These are phyloP conservation scores for Pichia eremophila DNA, from an alignment of 805 yeast species.

Conservation along the genomic window DNA sequence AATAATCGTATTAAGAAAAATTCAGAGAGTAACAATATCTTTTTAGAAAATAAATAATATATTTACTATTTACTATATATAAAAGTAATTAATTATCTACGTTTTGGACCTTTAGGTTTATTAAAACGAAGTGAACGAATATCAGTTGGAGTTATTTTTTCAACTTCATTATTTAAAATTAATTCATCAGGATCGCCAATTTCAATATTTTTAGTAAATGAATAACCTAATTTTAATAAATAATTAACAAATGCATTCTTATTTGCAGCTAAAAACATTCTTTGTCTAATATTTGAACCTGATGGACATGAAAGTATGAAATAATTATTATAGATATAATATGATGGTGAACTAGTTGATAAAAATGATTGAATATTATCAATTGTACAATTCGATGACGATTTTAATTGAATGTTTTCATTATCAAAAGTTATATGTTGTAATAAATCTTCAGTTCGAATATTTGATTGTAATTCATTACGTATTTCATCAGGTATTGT, in stretches of 20 bases:
- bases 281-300: slow-evolving; percentile 77
- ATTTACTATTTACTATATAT: too few relatives aligned
- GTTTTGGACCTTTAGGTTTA: slow-evolving; percentile 62
- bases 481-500: background rate
- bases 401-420: background rate
- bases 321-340: slow-evolving; percentile 7
- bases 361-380: background rate
- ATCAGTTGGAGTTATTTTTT: background rate
- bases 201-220: slow-evolving; percentile 45
- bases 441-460: background rate
- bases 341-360: slow-evolving; percentile 1
- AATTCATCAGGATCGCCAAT: slow-evolving; percentile 68
- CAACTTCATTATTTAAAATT: slow-evolving; percentile 28
- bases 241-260: slow-evolving; percentile 50
- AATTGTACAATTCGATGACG: background rate
- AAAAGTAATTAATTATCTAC: too few relatives aligned
- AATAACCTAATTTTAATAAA: slow-evolving; percentile 32
- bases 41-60: slow-evolving; percentile 1
- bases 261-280: slow-evolving; percentile 88
- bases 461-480: background rate
- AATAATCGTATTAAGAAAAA: slow-evolving; percentile 2
- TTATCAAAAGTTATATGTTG: background rate
- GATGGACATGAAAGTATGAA: slow-evolving; percentile 88
- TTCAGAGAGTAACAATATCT: background rate
- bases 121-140: slow-evolving; percentile 29